phyloP scores from a whole-genome alignment of 176 grass and related monocot species.

The Calamus simplicifolius region DNA sequence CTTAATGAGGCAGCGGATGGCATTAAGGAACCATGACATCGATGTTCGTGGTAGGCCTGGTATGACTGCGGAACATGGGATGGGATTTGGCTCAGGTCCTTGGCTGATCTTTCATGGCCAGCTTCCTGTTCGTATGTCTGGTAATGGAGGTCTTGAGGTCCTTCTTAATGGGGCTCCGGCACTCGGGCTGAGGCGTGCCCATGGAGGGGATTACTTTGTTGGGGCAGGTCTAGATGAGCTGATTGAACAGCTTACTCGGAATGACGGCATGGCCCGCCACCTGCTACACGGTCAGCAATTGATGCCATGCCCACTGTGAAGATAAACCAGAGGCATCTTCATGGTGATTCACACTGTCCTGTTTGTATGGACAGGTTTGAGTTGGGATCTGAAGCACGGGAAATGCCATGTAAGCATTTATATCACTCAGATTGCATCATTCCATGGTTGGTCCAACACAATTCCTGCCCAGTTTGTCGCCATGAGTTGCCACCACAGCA shows the following conservation, averaged over 20 bases:
- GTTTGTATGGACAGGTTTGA: conserved; percentile 84
- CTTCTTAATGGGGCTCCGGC: conserved; percentile 29
- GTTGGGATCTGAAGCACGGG: conserved; percentile 49
- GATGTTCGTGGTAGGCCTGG: conserved; percentile 26
- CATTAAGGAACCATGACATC: conserved; percentile 29
- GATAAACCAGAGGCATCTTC: conserved; percentile 58
- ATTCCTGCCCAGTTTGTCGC: conserved; percentile 90
- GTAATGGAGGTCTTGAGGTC: conserved; percentile 22
- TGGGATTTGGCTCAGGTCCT: conserved; percentile 2
- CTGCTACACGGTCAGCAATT: conserved; percentile 51
- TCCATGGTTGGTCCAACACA: conserved; percentile 81
- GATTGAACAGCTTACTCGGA: conserved; percentile 51
- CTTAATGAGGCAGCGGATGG: conserved; percentile 39
- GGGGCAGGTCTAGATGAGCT: conserved; percentile 51
- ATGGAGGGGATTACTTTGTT: conserved; percentile 36
- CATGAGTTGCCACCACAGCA: conserved; percentile 43
- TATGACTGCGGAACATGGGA: conserved; percentile 9
- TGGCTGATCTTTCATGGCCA: conserved; percentile 34
- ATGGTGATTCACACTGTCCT: conserved; percentile 50
- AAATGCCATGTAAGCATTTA: conserved; percentile 95
- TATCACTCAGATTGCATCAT: conserved; percentile 83
- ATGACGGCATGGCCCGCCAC: conserved; percentile 37
- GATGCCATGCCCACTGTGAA: conserved; percentile 66
- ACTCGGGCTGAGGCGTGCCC: conserved; percentile 22
- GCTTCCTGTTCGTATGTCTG: conserved; percentile 17